phyloP scores from a whole-genome alignment of 2,329 filamentous ascomycete species.

The Aspergillus pseudonomiae region DNA sequence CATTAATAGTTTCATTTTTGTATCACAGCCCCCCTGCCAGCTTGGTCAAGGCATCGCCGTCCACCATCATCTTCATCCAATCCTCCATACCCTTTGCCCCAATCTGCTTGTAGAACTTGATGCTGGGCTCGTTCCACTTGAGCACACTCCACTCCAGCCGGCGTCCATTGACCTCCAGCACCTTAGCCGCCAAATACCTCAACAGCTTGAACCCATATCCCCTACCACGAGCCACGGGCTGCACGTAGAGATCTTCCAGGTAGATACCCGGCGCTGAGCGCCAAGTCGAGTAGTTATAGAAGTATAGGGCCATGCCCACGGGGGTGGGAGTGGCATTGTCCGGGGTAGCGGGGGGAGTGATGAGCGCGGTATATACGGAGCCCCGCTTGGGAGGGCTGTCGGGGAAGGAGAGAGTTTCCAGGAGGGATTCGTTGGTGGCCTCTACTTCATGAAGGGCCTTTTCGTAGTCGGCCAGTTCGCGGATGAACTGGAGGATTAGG shows the following conservation, averaged over 20 bases:
- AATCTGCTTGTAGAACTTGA: constrained; percentile 73
- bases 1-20: not conserved
- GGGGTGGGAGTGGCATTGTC: constrained; percentile 40
- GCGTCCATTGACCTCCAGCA: constrained; percentile 69
- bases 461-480: constrained; percentile 86
- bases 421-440: constrained; percentile 75
- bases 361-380: constrained; percentile 75
- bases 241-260: constrained; percentile 90
- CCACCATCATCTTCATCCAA: constrained; percentile 55
- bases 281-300: constrained; percentile 97
- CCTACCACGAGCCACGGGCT: constrained; percentile 67
- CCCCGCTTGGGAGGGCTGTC: constrained; percentile 50
- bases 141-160: constrained; percentile 89
- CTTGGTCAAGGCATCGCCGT: constrained; percentile 46
- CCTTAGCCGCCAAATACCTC: constrained; percentile 76
- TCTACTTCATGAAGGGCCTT: constrained; percentile 73
- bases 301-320: constrained; percentile 86
- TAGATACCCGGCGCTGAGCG: constrained; percentile 84
- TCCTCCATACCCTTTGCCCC: constrained; percentile 51
- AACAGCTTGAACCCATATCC: constrained; percentile 81
- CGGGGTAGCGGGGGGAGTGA: constrained; percentile 56
- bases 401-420: constrained; percentile 77
- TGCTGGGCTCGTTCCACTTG: constrained; percentile 89
- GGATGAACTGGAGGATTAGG: constrained; percentile 78
- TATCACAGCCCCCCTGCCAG: constrained; percentile 37